A percentile compares a stretch with the other conserved stretches of the same genome.
Evolutionary conservation across 768 basidiomycete genomes (phyloP).

Genomic region (Collybiopsis luxurians): DNA sequence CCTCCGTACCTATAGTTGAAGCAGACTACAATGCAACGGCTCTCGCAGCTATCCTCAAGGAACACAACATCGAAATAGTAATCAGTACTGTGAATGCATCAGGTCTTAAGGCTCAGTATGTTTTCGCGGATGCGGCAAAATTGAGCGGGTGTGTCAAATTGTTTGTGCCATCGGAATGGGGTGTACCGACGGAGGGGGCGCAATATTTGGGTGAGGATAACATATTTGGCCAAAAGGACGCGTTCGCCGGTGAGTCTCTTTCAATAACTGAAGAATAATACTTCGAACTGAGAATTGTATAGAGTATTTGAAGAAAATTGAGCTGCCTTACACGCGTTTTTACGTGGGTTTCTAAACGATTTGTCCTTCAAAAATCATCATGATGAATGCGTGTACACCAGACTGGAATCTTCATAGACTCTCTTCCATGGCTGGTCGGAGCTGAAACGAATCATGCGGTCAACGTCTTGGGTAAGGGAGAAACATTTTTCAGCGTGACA

Average conservation of each 20-base stretch:
- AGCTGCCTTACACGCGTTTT: not conserved
- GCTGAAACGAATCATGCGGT: not conserved
- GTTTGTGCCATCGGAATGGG: constrained; percentile 4
- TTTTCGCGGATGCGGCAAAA: not conserved
- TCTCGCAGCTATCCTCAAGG: not conserved
- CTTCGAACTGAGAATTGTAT: not conserved
- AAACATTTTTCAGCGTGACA: not conserved
- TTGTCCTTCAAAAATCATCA: not conserved
- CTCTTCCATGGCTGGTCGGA: not conserved
- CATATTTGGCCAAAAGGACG: not conserved
- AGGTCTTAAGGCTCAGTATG: not conserved
- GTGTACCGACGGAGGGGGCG: not conserved
- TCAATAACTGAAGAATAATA: not conserved
- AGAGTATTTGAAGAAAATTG: not conserved
- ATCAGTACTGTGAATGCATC: not conserved
- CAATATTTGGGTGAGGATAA: not conserved
- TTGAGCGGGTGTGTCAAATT: not conserved
- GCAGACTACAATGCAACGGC: not conserved
- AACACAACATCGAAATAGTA: not conserved
- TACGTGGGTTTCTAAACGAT: not conserved
- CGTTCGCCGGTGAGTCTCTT: not conserved
- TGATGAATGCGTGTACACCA: not conserved
- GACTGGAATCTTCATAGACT: not conserved
- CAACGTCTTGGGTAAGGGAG: constrained; percentile 1
- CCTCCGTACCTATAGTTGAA: not conserved